phyloP scores from a whole-genome alignment of 2,329 filamentous ascomycete genomes.

The Furcasterigmium furcatum region DNA sequence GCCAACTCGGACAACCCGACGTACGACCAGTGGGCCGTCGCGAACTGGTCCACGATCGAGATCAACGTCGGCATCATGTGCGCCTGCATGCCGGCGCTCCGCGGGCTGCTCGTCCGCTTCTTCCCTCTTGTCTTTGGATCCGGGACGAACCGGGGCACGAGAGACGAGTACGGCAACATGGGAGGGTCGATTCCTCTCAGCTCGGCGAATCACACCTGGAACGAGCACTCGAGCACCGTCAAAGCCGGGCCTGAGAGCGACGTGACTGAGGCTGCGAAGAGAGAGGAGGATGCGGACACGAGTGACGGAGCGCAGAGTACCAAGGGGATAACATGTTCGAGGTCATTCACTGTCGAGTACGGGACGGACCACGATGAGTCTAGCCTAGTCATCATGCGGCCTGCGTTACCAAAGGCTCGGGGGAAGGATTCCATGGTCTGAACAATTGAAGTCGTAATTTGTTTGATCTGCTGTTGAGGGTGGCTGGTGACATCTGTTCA shows the following conservation, averaged over 20 bases:
- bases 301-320: neutral
- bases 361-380: neutral
- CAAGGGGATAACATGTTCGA: neutral
- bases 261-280: neutral
- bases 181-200: neutral
- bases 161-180: neutral
- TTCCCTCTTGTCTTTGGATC: constrained; percentile 13
- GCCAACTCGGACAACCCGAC: constrained; percentile 18
- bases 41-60: constrained; percentile 24
- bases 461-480: neutral
- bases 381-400: neutral
- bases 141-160: neutral
- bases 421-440: neutral
- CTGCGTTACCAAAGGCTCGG: neutral
- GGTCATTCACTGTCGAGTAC: neutral
- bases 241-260: neutral
- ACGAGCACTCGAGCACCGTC: neutral
- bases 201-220: too few relatives aligned
- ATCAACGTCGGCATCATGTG: constrained; percentile 24
- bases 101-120: constrained; percentile 17
- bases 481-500: too few relatives aligned
- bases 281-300: neutral
- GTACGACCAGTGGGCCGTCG: constrained; percentile 18
- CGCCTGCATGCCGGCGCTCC: constrained; percentile 22
- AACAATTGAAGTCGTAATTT: neutral